Evolutionary conservation across 805 yeast species (phyloP), one percentile per base, ranked within the genome.

Genomic region (Zygoascus tannicola): DNA sequence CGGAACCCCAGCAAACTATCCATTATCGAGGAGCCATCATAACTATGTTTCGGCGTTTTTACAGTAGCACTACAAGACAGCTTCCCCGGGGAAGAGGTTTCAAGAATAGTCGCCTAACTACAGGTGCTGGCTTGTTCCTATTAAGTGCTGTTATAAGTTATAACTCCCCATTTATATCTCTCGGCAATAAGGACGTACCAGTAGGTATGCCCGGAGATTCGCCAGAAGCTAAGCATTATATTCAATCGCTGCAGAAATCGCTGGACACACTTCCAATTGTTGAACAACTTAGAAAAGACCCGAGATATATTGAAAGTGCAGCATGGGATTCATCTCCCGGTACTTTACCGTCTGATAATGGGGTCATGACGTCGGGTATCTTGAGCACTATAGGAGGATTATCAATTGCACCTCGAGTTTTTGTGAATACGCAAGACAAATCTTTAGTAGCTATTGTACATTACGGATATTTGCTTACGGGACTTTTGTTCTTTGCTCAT

Each of bases 401-500:
- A 45, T 75, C 85, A 1, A 73, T 85, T 33, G 73, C 80, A 38
- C 94, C 95, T 1, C 66, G 40, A 21, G 70, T 83, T 12, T 84
- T 81, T 54, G 75, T 74, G 50, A 75, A 81, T 47, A 65, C 71
- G 1, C 60, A 66, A 12, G 72, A 75, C 0, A 69, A 71, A 42
- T 82, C 83, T 51, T 72, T 81, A 0, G 70, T 83, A 1, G 73
- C 85, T 0, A 70, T 86, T 4, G 68, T 85, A 21, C 94, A 85
- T 57, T 70, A 82, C 42, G 96, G 97, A 0, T 76, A 80, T 56
- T 74, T 73, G 48, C 61, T 87, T 18, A 79, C 90, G 35, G 97
- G 97, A 1, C 87, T 81, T 58, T 97, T 96, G 2, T 80, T 85
- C 53, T 64, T 88, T 16, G 73, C 85, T 2, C 97, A 87, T 58